phyloP scores from a whole-genome alignment of 108 stramenopile genomes.

The Skeletonema marinoi region DNA sequence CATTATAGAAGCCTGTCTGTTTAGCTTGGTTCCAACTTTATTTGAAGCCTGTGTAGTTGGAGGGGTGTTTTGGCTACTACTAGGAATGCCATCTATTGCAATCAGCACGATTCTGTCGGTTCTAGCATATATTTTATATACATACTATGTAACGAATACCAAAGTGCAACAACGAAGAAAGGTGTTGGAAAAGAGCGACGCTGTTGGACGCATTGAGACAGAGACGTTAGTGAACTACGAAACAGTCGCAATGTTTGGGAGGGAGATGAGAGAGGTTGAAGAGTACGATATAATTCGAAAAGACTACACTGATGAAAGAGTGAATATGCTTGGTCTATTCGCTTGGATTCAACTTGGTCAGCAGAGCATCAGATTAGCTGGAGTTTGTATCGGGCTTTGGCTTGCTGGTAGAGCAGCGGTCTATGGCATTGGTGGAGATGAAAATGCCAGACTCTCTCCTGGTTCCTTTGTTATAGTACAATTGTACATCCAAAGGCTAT shows the following conservation, averaged over 20 bases:
- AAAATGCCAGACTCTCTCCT: constrained; percentile 14
- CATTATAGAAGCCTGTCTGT: constrained; percentile 34
- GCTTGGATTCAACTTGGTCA: constrained; percentile 47
- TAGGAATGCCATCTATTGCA: constrained; percentile 39
- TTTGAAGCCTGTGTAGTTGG: constrained; percentile 45
- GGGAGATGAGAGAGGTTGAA: constrained; percentile 37
- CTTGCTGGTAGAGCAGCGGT: constrained; percentile 48
- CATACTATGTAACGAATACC: constrained; percentile 37
- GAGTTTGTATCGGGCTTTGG: constrained; percentile 34
- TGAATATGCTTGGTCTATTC: constrained; percentile 48
- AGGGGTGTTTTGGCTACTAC: constrained; percentile 37
- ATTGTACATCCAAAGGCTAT: constrained; percentile 47
- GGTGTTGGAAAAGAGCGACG: constrained; percentile 39
- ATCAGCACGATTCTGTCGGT: constrained; percentile 32
- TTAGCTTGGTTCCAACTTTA: constrained; percentile 43
- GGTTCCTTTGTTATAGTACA: constrained; percentile 55
- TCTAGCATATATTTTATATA: constrained; percentile 28
- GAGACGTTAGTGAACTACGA: constrained; percentile 55
- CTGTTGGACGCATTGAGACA: constrained; percentile 51
- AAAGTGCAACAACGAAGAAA: constrained; percentile 29
- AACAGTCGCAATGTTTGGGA: constrained; percentile 53
- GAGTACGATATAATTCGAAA: constrained; percentile 31
- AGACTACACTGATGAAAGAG: constrained; percentile 41
- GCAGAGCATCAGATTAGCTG: constrained; percentile 35
- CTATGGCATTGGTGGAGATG: constrained; percentile 19